These are phyloP conservation scores for Penicillium steckii DNA, from an alignment of 495 filamentous ascomycete species.

Conservation along the genomic window DNA sequence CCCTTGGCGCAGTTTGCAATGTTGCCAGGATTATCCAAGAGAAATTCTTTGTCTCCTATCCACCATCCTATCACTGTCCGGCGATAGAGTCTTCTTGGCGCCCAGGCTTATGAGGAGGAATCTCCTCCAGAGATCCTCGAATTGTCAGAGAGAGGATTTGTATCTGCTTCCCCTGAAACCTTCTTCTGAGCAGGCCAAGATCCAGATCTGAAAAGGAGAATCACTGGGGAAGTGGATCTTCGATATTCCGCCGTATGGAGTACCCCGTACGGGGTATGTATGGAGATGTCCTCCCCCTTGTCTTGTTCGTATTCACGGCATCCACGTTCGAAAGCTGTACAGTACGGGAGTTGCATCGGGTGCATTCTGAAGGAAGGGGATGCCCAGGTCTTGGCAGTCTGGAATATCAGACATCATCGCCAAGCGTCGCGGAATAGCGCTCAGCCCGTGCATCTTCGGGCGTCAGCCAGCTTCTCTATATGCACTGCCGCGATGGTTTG, in stretches of 20 bases:
- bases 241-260: not conserved
- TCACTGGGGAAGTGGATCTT: not conserved
- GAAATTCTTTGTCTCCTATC: not conserved
- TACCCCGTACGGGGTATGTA: not conserved
- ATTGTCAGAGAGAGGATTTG: not conserved
- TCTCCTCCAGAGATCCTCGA: not conserved
- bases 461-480: not conserved
- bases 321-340: not conserved
- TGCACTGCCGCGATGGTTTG: constrained; percentile 10
- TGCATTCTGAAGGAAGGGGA: constrained; percentile 23
- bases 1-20: constrained; percentile 27
- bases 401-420: constrained; percentile 13
- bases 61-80: not conserved
- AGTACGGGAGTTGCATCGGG: constrained; percentile 10
- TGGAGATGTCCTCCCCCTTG: not conserved
- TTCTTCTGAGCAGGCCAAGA: not conserved
- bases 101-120: not conserved
- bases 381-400: constrained; percentile 24
- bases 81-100: constrained; percentile 5
- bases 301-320: not conserved
- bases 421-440: constrained; percentile 20
- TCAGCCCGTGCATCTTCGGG: constrained; percentile 1
- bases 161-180: not conserved
- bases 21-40: not conserved
- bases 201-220: not conserved